Evolutionary conservation across 108 stramenopile species (phyloP).

Genomic region (Cyclotella cryptica): DNA sequence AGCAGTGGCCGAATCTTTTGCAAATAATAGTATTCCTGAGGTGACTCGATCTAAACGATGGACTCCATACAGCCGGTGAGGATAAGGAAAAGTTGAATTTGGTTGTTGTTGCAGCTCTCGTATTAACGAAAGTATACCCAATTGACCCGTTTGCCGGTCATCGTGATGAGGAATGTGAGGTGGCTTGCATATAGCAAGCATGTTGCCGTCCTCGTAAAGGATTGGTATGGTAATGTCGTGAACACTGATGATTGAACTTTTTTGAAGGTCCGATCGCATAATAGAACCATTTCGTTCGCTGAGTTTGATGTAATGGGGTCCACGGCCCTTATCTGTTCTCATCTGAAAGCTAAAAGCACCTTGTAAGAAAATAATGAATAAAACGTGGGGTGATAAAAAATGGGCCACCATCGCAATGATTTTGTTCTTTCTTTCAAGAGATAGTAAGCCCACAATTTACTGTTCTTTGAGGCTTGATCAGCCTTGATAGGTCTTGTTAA

Average conservation of each 20-base stretch:
- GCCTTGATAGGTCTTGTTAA: no score
- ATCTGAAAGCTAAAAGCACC: no score
- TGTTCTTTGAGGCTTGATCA: no score
- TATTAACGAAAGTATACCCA: slow-evolving; percentile 58
- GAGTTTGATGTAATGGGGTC: no score
- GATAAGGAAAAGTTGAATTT: slow-evolving; percentile 22
- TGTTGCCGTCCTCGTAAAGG: slow-evolving; percentile 66
- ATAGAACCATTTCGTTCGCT: no score
- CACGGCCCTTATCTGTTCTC: no score
- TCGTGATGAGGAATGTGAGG: slow-evolving; percentile 76
- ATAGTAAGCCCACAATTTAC: no score
- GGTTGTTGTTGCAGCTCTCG: slow-evolving; percentile 44
- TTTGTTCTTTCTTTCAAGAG: no score
- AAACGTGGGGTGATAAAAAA: no score
- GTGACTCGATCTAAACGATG: slow-evolving; percentile 85
- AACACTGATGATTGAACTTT: neutral
- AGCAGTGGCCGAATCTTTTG: slow-evolving; percentile 67
- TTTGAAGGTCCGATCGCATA: neutral
- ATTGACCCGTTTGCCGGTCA: slow-evolving; percentile 25
- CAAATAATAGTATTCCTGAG: slow-evolving; percentile 80
- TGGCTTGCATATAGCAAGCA: slow-evolving; percentile 77
- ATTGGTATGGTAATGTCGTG: slow-evolving; percentile 36
- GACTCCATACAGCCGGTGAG: slow-evolving; percentile 74
- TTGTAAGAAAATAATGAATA: no score
- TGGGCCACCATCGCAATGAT: no score